Evolutionary conservation across 768 basidiomycete species (phyloP).

Genomic region (Kondoa subrosea): DNA sequence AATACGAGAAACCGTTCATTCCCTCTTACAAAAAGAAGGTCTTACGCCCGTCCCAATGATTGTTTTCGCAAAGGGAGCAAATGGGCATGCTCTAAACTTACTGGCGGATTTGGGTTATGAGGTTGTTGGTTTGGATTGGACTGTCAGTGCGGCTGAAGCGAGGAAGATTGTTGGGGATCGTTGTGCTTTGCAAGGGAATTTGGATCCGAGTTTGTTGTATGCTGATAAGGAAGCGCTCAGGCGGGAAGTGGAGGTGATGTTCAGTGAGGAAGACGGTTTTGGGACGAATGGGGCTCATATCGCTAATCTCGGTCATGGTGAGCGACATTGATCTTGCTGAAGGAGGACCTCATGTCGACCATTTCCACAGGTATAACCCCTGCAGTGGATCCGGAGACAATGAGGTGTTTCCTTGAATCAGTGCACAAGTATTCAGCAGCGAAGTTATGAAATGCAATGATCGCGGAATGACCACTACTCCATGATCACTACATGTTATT

Average conservation of each 20-base stretch:
- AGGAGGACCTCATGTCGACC: background rate
- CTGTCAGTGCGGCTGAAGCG: constrained; percentile 57
- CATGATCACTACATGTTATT: background rate
- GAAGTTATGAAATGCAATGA: background rate
- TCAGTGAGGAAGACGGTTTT: constrained; percentile 44
- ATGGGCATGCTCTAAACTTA: constrained; percentile 44
- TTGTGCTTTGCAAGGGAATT: constrained; percentile 73
- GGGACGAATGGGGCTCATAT: constrained; percentile 56
- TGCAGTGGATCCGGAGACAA: constrained; percentile 80
- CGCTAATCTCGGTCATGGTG: constrained; percentile 77
- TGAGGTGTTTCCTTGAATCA: constrained; percentile 42
- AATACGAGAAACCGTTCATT: constrained; percentile 54
- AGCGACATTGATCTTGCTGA: background rate
- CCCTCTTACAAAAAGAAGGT: constrained; percentile 44
- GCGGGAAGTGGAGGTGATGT: constrained; percentile 63
- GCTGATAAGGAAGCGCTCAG: constrained; percentile 77
- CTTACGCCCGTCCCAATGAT: constrained; percentile 51
- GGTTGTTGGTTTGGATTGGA: constrained; percentile 82
- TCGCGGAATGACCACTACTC: background rate
- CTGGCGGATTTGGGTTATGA: constrained; percentile 62
- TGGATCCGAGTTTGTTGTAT: constrained; percentile 74
- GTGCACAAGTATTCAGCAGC: constrained; percentile 16
- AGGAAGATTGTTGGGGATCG: constrained; percentile 45
- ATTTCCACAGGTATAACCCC: constrained; percentile 59
- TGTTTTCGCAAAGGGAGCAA: constrained; percentile 88